Evolutionary conservation across 179 eudicot genomes (phyloP), one percentile per base, ranked within the genome.

Genomic region (Silene coronaria): DNA sequence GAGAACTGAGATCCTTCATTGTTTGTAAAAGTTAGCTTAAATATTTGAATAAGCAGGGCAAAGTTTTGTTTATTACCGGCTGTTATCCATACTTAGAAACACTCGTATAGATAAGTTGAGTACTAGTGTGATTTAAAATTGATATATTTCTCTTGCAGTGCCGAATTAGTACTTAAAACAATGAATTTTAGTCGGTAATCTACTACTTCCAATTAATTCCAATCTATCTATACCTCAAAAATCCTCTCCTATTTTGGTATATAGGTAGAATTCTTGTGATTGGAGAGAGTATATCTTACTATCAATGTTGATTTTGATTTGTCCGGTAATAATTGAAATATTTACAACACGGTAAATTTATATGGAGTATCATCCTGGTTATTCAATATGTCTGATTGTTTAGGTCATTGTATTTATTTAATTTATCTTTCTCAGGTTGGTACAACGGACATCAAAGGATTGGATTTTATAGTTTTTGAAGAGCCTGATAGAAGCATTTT

Each of bases 391-490:
- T 11, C 59, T 7, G 17, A 55, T 55, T 55, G 59, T 16, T 16
- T 55, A 53, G 2, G 21, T 55, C 59, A 16, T 55, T 55, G 59
- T 55, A 55, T 55, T 55, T 55, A 55, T 2, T 17, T 55, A 9
- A 6, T 55, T 16, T 55, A 73, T 19, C 68, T 2, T 78, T 45
- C 62, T 64, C 77, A 95, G 99, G 91, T 95, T 81, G 96, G 91
- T 63, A 74, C 79, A 22, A 88, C 85, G 80, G 99, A 95, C 80
- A 82, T 84, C 71, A 92, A 81, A 85, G 90, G 88, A 23, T 70
- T 88, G 80, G 88, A 95, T 82, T 95, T 95, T 77, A 79, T 91
- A 68, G 93, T 91, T 62, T 95, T 95, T 73, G 99, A 95, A 85
- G 89, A 85, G 78, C 97, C 97, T 45, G 97, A 92, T 38, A 83